Percentiles rank a stretch among this genome's conserved stretches.
These are phyloP conservation scores for Myrmaecium sp. DNA, from an alignment of 2,329 filamentous ascomycete species.

Conservation along the genomic window DNA sequence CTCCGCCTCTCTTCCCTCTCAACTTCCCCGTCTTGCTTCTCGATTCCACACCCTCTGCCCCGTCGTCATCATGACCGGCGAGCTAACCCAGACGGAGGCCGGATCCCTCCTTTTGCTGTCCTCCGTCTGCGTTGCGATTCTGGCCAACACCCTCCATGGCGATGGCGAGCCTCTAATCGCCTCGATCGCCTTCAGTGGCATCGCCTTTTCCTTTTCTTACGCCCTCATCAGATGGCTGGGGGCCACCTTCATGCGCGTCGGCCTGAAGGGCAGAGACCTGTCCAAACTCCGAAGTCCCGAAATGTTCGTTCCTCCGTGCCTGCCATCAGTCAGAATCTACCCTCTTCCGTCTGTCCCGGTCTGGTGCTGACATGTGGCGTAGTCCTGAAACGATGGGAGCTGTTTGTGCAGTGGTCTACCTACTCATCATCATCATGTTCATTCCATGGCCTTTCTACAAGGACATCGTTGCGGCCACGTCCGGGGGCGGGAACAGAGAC, in stretches of 20 bases:
- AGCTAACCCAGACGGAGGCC: slow-evolving; percentile 36
- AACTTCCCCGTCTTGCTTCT: no score
- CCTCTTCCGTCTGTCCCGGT: slow-evolving; percentile 2
- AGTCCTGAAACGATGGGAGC: slow-evolving; percentile 93
- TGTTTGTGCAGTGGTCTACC: slow-evolving; percentile 80
- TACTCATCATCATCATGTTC: slow-evolving; percentile 77
- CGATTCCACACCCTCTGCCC: slow-evolving; percentile 1
- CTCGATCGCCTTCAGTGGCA: slow-evolving; percentile 67
- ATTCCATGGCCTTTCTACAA: slow-evolving; percentile 97
- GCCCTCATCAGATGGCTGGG: slow-evolving; percentile 88
- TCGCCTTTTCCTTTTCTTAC: slow-evolving; percentile 70
- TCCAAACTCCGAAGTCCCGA: slow-evolving; percentile 59
- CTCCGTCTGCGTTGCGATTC: slow-evolving; percentile 51
- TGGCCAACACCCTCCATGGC: slow-evolving; percentile 65
- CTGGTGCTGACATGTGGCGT: slow-evolving; percentile 3
- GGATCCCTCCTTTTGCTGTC: slow-evolving; percentile 46
- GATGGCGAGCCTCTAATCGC: slow-evolving; percentile 82
- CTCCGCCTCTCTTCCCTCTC: no score
- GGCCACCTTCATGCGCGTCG: slow-evolving; percentile 70
- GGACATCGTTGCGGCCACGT: slow-evolving; percentile 89
- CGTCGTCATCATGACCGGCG: slow-evolving; percentile 11
- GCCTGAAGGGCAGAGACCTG: slow-evolving; percentile 79
- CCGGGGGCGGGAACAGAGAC: slow-evolving; percentile 81
- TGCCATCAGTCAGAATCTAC: no score
- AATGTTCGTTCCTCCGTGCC: slow-evolving; percentile 37